Conservation (phyloP, 2,329 filamentous ascomycete species). For the Ampelomyces quisqualis region DNA sequence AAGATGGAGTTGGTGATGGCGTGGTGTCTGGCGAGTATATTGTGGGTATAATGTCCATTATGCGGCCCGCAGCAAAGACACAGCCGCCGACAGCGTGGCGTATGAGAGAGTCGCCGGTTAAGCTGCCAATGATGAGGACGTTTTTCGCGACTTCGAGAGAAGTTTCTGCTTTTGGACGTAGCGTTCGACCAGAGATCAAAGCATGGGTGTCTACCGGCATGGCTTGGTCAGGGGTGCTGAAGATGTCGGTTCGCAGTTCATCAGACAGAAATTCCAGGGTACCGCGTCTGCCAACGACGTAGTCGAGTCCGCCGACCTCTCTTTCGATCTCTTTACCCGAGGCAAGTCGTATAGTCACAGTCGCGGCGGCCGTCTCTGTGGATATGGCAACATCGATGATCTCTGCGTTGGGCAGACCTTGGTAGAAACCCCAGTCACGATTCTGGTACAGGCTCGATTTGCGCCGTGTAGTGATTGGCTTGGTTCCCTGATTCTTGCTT, state of each 20-base stretch:
- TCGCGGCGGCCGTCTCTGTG: constrained; percentile 13
- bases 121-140: constrained; percentile 59
- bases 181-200: constrained; percentile 54
- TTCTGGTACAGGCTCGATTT: constrained; percentile 50
- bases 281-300: constrained; percentile 59
- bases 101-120: constrained; percentile 62
- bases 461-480: constrained; percentile 28
- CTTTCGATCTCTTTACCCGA: constrained; percentile 50
- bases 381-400: constrained; percentile 44
- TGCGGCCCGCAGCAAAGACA: constrained; percentile 56
- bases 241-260: constrained; percentile 51
- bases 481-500: constrained; percentile 17
- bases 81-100: constrained; percentile 62
- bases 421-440: constrained; percentile 56
- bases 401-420: constrained; percentile 57
- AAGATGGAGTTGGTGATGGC: constrained; percentile 12
- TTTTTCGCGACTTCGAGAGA: constrained; percentile 55
- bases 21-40: constrained; percentile 15
- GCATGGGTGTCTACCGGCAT: constrained; percentile 1
- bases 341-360: constrained; percentile 48
- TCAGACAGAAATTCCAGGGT: constrained; percentile 54
- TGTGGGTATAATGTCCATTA: constrained; percentile 38
- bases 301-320: constrained; percentile 53
- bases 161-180: constrained; percentile 54
- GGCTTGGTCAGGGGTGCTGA: constrained; percentile 28